phyloP scores from a whole-genome alignment of 257 asterid species.

The Vinca minor region DNA sequence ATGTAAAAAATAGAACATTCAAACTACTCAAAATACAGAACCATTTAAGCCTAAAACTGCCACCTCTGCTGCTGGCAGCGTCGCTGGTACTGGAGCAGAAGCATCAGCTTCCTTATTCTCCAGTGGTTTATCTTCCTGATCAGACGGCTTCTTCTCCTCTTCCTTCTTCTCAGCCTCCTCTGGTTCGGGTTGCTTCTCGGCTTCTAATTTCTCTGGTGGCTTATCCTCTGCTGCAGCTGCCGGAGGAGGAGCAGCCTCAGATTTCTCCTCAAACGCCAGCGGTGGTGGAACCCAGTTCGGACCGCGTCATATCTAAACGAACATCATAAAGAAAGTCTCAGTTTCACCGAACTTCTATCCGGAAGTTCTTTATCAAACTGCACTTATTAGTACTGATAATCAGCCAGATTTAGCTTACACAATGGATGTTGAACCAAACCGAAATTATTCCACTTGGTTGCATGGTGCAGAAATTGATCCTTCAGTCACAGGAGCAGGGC shows the following conservation, averaged over 20 bases:
- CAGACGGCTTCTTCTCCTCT: conserved; percentile 14
- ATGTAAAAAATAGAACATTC: no score
- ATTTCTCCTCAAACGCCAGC: conserved; percentile 24
- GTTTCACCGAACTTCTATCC: conserved; percentile 82
- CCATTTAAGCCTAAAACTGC: no score
- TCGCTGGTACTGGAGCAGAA: conserved; percentile 17
- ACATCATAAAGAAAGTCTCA: conserved; percentile 41
- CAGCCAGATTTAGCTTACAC: conserved; percentile 56
- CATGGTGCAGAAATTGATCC: conserved; percentile 93
- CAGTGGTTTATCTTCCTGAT: conserved; percentile 46
- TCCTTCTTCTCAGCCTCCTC: conserved; percentile 21
- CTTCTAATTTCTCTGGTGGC: conserved; percentile 27
- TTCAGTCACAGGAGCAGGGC: conserved; percentile 50
- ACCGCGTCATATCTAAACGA: conserved; percentile 26
- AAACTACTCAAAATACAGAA: no score
- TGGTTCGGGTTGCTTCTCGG: conserved; percentile 27
- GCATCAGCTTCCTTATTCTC: conserved; percentile 31
- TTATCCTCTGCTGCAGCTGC: conserved; percentile 28
- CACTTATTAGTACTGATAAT: conserved; percentile 49
- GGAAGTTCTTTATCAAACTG: conserved; percentile 68
- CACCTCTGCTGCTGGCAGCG: conserved; percentile 23
- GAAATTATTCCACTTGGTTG: conserved; percentile 81
- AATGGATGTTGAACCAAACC: conserved; percentile 77
- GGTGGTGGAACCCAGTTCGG: conserved; percentile 31
- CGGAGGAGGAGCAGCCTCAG: conserved; percentile 26